phyloP scores from a whole-genome alignment of 2,329 filamentous ascomycete genomes.

The Pseudogymnoascus sp. region DNA sequence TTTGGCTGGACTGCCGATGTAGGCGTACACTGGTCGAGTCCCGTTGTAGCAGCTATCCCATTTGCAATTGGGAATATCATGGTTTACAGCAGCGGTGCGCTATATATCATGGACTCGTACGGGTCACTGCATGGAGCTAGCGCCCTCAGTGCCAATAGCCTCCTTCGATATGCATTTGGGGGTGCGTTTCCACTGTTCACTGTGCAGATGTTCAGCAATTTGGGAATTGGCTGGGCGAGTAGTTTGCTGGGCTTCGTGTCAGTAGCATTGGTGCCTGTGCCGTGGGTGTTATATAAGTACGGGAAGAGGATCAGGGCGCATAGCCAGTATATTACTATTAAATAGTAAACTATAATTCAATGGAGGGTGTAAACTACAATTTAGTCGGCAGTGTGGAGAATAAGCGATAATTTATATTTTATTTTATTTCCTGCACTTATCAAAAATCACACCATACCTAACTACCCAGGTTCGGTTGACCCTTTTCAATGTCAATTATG shows the following conservation, averaged over 20 bases:
- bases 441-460: not conserved
- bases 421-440: too few species aligned
- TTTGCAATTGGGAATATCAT: conserved; percentile 25
- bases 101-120: conserved; percentile 11
- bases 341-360: not conserved
- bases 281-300: conserved; percentile 33
- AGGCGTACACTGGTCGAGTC: conserved; percentile 41
- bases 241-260: conserved; percentile 33
- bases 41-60: conserved; percentile 24
- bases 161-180: conserved; percentile 9
- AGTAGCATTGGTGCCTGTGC: conserved; percentile 30
- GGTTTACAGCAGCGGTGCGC: conserved; percentile 24
- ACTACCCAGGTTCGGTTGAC: not conserved
- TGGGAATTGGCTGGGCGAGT: conserved; percentile 32
- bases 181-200: conserved; percentile 11
- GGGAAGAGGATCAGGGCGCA: conserved; percentile 25
- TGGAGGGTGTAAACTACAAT: not conserved
- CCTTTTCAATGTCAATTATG: not conserved
- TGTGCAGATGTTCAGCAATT: conserved; percentile 24
- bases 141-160: conserved; percentile 10
- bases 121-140: conserved; percentile 6
- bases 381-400: not conserved
- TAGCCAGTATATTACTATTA: conserved; percentile 9
- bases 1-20: conserved; percentile 46
- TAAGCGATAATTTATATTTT: too few species aligned